These are phyloP conservation scores for Fusarium liriodendri DNA, from an alignment of 2,329 filamentous ascomycete species.

Conservation along the genomic window DNA sequence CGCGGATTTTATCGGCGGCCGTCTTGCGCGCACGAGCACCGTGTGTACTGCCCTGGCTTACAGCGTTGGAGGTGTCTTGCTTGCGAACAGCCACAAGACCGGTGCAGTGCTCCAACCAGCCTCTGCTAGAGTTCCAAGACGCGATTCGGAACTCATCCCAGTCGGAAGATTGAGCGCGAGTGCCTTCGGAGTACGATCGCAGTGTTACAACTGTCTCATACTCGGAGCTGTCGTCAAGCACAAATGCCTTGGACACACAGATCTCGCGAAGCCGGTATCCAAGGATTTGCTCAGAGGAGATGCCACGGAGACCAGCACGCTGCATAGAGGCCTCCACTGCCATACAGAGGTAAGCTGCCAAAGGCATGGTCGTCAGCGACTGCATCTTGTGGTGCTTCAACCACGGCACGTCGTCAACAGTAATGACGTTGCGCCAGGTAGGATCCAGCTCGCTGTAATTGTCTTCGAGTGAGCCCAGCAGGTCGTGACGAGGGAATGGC, in stretches of 20 bases:
- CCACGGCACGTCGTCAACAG: conserved; percentile 10
- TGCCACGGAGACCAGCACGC: background rate
- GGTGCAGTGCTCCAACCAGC: conserved; percentile 70
- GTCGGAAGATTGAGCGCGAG: conserved; percentile 50
- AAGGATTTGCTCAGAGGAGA: background rate
- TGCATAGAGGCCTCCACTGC: conserved; percentile 14
- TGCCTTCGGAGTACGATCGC: conserved; percentile 44
- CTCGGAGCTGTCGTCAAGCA: background rate
- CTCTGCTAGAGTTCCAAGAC: conserved; percentile 61
- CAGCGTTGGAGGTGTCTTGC: conserved; percentile 32
- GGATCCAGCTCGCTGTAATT: conserved; percentile 4
- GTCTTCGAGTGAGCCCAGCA: conserved; percentile 9
- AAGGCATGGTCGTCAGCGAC: conserved; percentile 15
- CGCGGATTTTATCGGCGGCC: background rate
- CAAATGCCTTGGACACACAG: background rate
- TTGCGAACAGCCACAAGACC: conserved; percentile 59
- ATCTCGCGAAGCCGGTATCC: background rate
- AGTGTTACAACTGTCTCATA: conserved; percentile 44
- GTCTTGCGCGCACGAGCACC: conserved; percentile 19
- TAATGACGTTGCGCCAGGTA: conserved; percentile 14
- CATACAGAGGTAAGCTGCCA: conserved; percentile 21
- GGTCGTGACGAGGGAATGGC: conserved; percentile 16
- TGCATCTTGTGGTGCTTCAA: conserved; percentile 21
- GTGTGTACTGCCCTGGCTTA: conserved; percentile 8
- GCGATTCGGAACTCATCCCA: conserved; percentile 69